Conservation (phyloP, 768 basidiomycete species). For the Xanthoconium purpureum region DNA sequence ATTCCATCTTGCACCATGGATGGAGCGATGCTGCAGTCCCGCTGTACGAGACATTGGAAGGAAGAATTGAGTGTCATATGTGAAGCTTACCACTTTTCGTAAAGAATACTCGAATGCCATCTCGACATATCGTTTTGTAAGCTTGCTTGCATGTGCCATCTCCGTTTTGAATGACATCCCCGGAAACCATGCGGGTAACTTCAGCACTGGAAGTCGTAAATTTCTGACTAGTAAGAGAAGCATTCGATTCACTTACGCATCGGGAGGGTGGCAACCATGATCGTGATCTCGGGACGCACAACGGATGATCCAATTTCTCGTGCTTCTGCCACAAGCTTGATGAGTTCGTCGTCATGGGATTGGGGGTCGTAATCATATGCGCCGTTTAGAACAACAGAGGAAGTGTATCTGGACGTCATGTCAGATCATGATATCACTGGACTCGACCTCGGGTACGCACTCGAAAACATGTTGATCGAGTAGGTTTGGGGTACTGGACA, state of each 20-base stretch:
- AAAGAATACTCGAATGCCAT: conserved; percentile 4
- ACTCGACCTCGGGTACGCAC: too few relatives aligned
- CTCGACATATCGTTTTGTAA: conserved; percentile 1
- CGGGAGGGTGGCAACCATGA: conserved; percentile 1
- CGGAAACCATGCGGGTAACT: conserved; percentile 14
- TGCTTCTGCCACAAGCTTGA: neutral
- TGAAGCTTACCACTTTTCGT: neutral
- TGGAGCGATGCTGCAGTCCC: neutral
- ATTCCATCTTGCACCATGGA: neutral
- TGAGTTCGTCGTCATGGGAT: neutral
- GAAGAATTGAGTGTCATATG: neutral
- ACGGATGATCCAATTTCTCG: neutral
- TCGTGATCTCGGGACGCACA: conserved; percentile 5
- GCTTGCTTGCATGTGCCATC: neutral
- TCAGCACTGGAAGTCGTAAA: conserved; percentile 2
- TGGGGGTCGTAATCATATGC: too few relatives aligned
- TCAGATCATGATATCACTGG: too few relatives aligned
- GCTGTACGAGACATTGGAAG: neutral
- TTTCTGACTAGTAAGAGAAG: neutral
- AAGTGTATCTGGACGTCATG: too few relatives aligned
- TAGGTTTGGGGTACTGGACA: too few relatives aligned
- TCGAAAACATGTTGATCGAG: too few relatives aligned
- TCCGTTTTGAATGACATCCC: conserved; percentile 1
- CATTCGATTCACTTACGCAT: neutral
- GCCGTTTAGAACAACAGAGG: too few relatives aligned